phyloP scores from a whole-genome alignment of 164 flowering plant species.

The Vitis labrusca region DNA sequence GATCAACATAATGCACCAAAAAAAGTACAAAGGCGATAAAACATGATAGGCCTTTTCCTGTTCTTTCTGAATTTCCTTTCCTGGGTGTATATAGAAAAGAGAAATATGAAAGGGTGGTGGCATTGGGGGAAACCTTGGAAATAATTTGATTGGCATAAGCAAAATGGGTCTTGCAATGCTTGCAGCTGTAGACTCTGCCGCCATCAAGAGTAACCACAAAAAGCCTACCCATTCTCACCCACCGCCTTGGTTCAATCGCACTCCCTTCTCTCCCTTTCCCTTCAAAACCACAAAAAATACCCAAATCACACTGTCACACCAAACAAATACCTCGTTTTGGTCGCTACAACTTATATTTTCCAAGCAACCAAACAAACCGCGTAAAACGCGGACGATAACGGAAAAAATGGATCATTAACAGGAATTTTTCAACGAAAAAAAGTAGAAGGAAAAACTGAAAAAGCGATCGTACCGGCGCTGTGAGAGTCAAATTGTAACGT shows the following conservation, averaged over 20 bases:
- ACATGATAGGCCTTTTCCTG: background rate
- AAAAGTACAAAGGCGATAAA: background rate
- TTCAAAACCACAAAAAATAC: background rate
- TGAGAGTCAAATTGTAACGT: no score
- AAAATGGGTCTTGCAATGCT: conserved; percentile 58
- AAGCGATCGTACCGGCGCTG: no score
- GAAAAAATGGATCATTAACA: no score
- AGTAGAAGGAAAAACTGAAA: no score
- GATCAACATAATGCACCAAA: background rate
- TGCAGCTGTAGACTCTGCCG: conserved; percentile 45
- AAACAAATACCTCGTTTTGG: background rate
- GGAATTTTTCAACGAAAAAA: no score
- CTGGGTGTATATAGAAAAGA: background rate
- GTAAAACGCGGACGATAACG: no score
- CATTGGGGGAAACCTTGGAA: conserved; percentile 41
- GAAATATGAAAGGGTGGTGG: background rate
- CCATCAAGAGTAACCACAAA: conserved; percentile 49
- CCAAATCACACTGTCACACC: background rate
- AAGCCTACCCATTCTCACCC: conserved; percentile 51
- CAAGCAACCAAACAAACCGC: no score
- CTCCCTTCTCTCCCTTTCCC: conserved; percentile 2
- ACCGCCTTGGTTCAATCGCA: no score
- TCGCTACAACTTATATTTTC: no score
- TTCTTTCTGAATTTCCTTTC: no score
- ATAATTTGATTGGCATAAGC: conserved; percentile 44